These are phyloP conservation scores for Eucalyptus pauciflora DNA, from an alignment of 345 rosid genomes.

Conservation along the genomic window DNA sequence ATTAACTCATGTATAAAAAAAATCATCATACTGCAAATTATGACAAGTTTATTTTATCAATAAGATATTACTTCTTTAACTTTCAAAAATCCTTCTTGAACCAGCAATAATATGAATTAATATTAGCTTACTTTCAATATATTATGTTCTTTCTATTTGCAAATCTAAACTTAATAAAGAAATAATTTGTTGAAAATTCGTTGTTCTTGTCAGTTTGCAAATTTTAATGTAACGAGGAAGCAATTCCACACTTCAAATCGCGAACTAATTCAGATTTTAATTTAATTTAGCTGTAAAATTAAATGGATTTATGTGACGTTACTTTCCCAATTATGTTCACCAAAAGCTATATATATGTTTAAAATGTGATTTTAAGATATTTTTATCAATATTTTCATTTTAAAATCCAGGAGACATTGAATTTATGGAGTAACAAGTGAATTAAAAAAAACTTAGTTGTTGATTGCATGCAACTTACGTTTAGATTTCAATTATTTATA, in stretches of 20 bases:
- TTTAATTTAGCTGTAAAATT: not conserved
- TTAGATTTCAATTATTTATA: too few relatives aligned
- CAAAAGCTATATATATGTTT: not conserved
- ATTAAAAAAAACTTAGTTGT: too few relatives aligned
- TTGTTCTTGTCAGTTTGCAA: not conserved
- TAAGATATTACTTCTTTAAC: too few relatives aligned
- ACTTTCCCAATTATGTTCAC: rapidly evolving
- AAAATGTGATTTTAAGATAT: too few relatives aligned
- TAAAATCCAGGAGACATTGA: not conserved
- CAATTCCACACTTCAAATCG: not conserved
- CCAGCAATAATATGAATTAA: too few relatives aligned
- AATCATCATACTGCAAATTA: too few relatives aligned
- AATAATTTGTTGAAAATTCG: not conserved
- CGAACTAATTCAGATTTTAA: not conserved
- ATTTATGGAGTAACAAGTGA: not conserved
- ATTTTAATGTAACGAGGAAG: not conserved
- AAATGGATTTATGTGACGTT: not conserved
- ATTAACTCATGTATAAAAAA: too few relatives aligned
- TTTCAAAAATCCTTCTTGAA: too few relatives aligned
- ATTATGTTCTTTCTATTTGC: too few relatives aligned
- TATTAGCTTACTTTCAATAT: too few relatives aligned
- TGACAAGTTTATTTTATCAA: too few relatives aligned
- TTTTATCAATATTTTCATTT: not conserved
- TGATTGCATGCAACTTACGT: too few relatives aligned
- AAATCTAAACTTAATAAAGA: not conserved